Evolutionary conservation across 1,284 basidiomycete species (phyloP), one percentile per base, ranked within the genome.

Genomic region (Stygiomarasmius scandens): DNA sequence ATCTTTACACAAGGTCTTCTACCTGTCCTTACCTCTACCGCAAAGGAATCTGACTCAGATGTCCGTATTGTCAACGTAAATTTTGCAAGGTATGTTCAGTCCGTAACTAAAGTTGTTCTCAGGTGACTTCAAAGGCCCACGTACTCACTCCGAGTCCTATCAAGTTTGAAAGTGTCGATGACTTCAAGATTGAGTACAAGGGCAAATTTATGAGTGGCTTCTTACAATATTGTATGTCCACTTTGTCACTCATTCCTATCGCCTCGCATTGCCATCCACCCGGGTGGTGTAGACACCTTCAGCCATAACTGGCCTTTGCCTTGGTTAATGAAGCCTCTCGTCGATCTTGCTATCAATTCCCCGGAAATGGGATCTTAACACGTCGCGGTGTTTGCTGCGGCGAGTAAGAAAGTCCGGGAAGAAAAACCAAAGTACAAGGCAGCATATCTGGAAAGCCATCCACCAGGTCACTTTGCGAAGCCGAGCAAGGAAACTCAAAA

Each of bases 41-140:
- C 80, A 0, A 65, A 74, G 16, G 65, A 75, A 55, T 68, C 72
- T 1, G 67, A 69, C 19, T 70, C 78, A 0, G 83, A 85, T 61
- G 82, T 84, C 29, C 78, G 83, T 8, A 70, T 85, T 14, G 71
- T 84, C 4, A 74, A 74, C 50, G 82, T 82, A 50, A 47, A 77
- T 66, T 6, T 22, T 16, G 20, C 20, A 14, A 5, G 8, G 23
- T n/a, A 3, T 19, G 10, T 41, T 3, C 24, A 10, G 25, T 1
- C 14, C 11, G 16, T 44, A 52, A n/a, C 19, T 24, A 23, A 20
- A 14, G 9, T 47, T 19, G 22, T 10, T 38, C 41, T 20, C 32
- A 65, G 62, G 34, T 65, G 11, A 45, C 63, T 14, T 65, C 64
- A n/a, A 57, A 54, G 19, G 53, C 52, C 6, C 59, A 62, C 29